Evolutionary conservation across 257 asterid genomes (phyloP).

Genomic region (Solanum bulbocastanum): DNA sequence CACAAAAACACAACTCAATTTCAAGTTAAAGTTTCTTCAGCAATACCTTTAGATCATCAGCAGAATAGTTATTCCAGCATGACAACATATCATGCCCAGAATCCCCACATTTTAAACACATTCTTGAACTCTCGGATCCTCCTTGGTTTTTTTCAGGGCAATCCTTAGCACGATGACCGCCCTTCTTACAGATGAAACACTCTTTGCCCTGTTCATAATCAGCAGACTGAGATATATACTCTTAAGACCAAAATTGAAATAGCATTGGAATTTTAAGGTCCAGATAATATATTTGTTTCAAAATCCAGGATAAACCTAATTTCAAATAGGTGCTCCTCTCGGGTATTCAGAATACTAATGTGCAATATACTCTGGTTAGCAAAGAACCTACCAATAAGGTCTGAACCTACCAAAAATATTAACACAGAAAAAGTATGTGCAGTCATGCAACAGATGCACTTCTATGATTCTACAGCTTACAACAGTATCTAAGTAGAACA

Average conservation of each 20-base stretch:
- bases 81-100: slow-evolving; percentile 77
- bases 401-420: background rate
- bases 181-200: slow-evolving; percentile 79
- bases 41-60: slow-evolving; percentile 74
- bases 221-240: background rate
- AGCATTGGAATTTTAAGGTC: background rate
- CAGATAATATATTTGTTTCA: background rate
- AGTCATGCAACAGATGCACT: background rate
- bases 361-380: background rate
- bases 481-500: background rate
- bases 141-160: slow-evolving; percentile 50
- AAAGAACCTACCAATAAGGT: background rate
- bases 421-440: background rate
- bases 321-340: background rate
- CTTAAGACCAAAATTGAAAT: background rate
- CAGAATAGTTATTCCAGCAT: slow-evolving; percentile 53
- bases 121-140: slow-evolving; percentile 27
- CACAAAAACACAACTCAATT: background rate
- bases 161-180: slow-evolving; percentile 90
- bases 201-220: slow-evolving; percentile 50
- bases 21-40: background rate
- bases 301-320: background rate
- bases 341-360: background rate
- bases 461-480: background rate
- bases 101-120: slow-evolving; percentile 84